Conservation (phyloP, 2,329 filamentous ascomycete genomes). For the Claviceps maximensis region DNA sequence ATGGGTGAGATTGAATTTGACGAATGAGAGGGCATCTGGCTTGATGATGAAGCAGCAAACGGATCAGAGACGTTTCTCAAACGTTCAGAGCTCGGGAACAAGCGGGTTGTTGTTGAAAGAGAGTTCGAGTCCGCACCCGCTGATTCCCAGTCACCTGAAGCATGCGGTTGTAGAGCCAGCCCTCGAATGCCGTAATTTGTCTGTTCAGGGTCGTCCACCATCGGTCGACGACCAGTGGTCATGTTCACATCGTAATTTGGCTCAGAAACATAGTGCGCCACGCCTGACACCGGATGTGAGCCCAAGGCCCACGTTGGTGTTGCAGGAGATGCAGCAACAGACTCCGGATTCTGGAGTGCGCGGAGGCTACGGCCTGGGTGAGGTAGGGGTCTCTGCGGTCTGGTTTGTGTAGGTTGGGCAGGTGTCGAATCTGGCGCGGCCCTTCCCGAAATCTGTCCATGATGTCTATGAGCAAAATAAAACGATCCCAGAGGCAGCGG, state of each 20-base stretch:
- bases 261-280: not conserved
- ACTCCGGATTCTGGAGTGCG: not conserved
- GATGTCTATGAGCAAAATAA: slow-evolving; percentile 1
- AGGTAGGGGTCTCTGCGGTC: slow-evolving; percentile 4
- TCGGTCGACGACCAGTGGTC: not conserved
- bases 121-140: slow-evolving; percentile 10
- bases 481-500: not conserved
- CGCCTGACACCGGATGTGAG: not conserved
- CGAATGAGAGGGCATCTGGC: slow-evolving; percentile 9
- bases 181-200: not conserved
- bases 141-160: slow-evolving; percentile 5
- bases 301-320: not conserved
- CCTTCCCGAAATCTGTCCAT: not conserved
- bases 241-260: not conserved
- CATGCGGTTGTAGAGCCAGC: slow-evolving; percentile 1
- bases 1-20: slow-evolving; percentile 2
- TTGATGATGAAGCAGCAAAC: slow-evolving; percentile 9
- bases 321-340: not conserved
- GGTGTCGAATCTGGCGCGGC: not conserved
- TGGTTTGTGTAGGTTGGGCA: not conserved
- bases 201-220: not conserved
- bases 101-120: slow-evolving; percentile 8
- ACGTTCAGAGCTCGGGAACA: slow-evolving; percentile 10
- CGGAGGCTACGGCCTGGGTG: slow-evolving; percentile 4
- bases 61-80: slow-evolving; percentile 10